Percentiles rank a stretch among this genome's conserved stretches.
phyloP scores from a whole-genome alignment of 352 stramenopile genomes.

The Globisporangium rhizosaccharum region DNA sequence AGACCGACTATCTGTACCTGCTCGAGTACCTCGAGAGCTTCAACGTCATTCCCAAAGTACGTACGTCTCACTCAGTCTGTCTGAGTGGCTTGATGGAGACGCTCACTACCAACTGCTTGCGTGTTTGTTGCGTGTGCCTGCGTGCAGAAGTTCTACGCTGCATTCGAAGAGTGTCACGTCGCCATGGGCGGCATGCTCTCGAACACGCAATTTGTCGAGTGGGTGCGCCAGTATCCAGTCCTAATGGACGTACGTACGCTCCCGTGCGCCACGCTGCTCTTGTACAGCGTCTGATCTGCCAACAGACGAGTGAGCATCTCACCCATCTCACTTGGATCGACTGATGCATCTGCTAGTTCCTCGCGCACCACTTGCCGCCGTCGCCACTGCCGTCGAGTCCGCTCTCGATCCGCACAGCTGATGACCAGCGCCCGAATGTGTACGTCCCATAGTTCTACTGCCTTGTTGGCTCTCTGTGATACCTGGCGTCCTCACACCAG shows the following conservation, averaged over 20 bases:
- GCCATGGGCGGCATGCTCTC: slow-evolving; percentile 42
- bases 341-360: slow-evolving; percentile 22
- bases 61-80: not conserved
- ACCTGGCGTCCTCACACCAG: not conserved
- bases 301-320: not conserved
- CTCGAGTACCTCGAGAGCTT: slow-evolving; percentile 62
- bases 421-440: slow-evolving; percentile 36
- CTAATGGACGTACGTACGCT: slow-evolving; percentile 48
- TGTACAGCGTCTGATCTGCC: not conserved
- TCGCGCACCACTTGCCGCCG: slow-evolving; percentile 39
- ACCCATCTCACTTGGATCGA: not conserved
- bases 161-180: slow-evolving; percentile 72
- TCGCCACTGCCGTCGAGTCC: slow-evolving; percentile 29
- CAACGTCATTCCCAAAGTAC: slow-evolving; percentile 58
- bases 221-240: slow-evolving; percentile 60
- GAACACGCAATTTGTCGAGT: slow-evolving; percentile 67
- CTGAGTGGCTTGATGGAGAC: too few relatives aligned
- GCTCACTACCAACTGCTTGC: not conserved
- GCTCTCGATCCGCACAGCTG: slow-evolving; percentile 27
- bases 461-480: not conserved
- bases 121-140: not conserved
- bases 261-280: not conserved
- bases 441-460: slow-evolving; percentile 13
- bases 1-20: slow-evolving; percentile 68
- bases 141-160: slow-evolving; percentile 49